These are phyloP conservation scores for Pilatotrama ljubarskyi DNA, from an alignment of 768 basidiomycete species.

Conservation along the genomic window DNA sequence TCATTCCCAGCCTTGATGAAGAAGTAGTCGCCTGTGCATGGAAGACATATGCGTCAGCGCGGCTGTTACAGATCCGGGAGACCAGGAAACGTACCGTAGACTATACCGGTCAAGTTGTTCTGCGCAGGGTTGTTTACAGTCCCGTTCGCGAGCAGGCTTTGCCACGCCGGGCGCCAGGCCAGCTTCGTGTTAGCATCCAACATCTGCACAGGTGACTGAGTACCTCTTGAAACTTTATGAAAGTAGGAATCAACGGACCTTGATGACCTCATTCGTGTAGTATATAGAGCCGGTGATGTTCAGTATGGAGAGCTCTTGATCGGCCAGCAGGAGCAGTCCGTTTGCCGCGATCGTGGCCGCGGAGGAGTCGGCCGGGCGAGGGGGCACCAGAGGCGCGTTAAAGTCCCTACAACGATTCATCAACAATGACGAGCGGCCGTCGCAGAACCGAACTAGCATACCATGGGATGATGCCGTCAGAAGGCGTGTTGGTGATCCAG, in stretches of 20 bases:
- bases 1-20: constrained; percentile 58
- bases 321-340: constrained; percentile 58
- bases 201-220: constrained; percentile 34
- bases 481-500: constrained; percentile 60
- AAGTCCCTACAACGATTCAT: constrained; percentile 57
- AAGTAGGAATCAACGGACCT: constrained; percentile 33
- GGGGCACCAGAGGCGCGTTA: constrained; percentile 59
- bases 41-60: neutral
- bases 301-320: constrained; percentile 37
- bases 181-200: constrained; percentile 48
- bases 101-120: constrained; percentile 61
- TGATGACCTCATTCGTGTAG: constrained; percentile 52
- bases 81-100: constrained; percentile 43
- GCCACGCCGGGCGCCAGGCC: constrained; percentile 61
- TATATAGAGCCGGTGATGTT: constrained; percentile 32
- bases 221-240: neutral
- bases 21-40: constrained; percentile 59
- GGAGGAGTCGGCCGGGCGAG: constrained; percentile 67
- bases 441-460: constrained; percentile 26
- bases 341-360: constrained; percentile 64
- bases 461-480: constrained; percentile 70
- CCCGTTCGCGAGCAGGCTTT: constrained; percentile 64
- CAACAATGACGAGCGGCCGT: neutral
- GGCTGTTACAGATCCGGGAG: neutral
- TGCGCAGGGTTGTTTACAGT: constrained; percentile 57